These are phyloP conservation scores for Fomitopsis palustris DNA, from an alignment of 1,284 basidiomycete genomes.

Conservation along the genomic window DNA sequence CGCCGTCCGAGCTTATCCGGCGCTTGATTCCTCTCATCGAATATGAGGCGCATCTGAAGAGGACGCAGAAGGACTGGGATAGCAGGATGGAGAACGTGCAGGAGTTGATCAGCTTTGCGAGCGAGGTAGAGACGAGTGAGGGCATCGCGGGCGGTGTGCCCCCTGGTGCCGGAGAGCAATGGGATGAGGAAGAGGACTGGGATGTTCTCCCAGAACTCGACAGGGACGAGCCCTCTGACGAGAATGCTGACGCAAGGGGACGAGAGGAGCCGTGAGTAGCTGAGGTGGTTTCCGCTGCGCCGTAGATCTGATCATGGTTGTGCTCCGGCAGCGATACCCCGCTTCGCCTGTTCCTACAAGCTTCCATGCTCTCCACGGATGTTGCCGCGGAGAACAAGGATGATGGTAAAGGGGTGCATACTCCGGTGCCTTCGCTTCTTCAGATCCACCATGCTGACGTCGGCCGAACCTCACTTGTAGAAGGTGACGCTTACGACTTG, in stretches of 20 bases:
- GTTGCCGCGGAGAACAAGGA: slow-evolving; percentile 63
- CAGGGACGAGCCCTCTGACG: slow-evolving; percentile 11
- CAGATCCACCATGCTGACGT: neutral
- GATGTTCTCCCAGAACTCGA: slow-evolving; percentile 18
- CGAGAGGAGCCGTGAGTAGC: neutral
- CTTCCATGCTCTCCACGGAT: slow-evolving; percentile 84
- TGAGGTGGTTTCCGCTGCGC: neutral
- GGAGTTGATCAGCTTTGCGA: slow-evolving; percentile 76
- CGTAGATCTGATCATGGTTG: neutral
- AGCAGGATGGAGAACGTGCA: slow-evolving; percentile 85
- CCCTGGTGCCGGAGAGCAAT: slow-evolving; percentile 11
- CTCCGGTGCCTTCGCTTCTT: neutral
- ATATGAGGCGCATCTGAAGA: slow-evolving; percentile 71
- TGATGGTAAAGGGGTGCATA: slow-evolving; percentile 49
- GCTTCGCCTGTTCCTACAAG: slow-evolving; percentile 78
- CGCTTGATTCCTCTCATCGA: slow-evolving; percentile 55
- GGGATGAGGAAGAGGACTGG: slow-evolving; percentile 12
- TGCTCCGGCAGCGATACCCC: slow-evolving; percentile 49
- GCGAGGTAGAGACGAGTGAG: slow-evolving; percentile 38
- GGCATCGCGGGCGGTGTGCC: neutral
- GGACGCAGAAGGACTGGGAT: slow-evolving; percentile 71
- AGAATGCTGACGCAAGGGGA: neutral
- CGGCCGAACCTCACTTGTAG: slow-evolving; percentile 29
- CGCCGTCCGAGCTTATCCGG: slow-evolving; percentile 67
- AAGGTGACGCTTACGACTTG: slow-evolving; percentile 89